Evolutionary conservation across 2,329 filamentous ascomycete species (phyloP), one percentile per base, ranked within the genome.

Genomic region (Fonsecaea multimorphosa): DNA sequence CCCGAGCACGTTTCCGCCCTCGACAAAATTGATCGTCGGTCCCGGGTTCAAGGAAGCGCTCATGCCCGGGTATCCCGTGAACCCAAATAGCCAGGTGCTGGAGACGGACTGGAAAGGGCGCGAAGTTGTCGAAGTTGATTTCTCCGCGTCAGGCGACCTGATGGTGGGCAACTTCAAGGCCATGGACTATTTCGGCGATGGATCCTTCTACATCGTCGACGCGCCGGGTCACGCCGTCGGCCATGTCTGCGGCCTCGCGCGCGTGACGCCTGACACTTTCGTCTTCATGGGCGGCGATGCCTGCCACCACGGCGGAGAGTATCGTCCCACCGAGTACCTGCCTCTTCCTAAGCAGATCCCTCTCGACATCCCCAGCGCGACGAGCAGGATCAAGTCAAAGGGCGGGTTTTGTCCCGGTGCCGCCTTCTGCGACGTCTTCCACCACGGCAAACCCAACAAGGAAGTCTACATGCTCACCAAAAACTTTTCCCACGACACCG

Each of bases 181-280:
- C 0, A 19, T 68, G 27, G 85, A 87, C 71, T 86, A 81, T 70
- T 87, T 86, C 61, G 81, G 81, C 2, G 85, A 87, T 70, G 85
- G 84, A 0, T 80, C 76, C 24, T 85, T 88, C 68, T 86, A 85
- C 71, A 76, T 87, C 1, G 76, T 87, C 34, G 77, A 84, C 67
- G 79, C 38, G 1, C 74, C 74, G 1, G 75, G 75, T 2, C 74
- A 76, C 55, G 62, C 61, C 6, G 54, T 67, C 11, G 73, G 70
- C 2, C 72, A 74, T 61, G 40, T 74, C 9, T 72, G 68, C 32
- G 67, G 65, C 11, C 66, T 74, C 1, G 71, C 68, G 7, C 68
- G 73, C 9, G 66, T 63, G 1, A 71, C 70, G 19, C 49, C 65
- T 14, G 22, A 62, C 29, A 68, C 58, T 6, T 71, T 68, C 55